Evolutionary conservation across 495 filamentous ascomycete species (phyloP).

Genomic region (Hyaloscypha finlandica): DNA sequence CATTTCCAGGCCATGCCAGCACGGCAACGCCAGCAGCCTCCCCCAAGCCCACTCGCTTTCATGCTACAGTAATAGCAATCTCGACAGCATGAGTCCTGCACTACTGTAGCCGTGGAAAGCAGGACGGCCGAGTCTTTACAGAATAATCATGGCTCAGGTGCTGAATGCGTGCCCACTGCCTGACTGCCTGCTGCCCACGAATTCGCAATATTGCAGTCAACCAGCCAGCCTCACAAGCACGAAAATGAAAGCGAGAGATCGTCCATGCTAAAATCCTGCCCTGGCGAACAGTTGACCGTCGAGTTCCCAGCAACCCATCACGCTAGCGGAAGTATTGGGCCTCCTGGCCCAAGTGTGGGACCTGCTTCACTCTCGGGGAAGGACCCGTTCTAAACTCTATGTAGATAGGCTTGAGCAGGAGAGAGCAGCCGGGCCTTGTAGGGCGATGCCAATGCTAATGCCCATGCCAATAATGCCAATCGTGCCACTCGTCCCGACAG

Average conservation of each 20-base stretch:
- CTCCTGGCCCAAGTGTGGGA: no score
- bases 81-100: background rate
- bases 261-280: background rate
- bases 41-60: background rate
- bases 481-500: background rate
- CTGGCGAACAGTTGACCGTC: background rate
- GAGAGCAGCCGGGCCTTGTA: background rate
- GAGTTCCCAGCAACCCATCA: background rate
- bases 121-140: no score
- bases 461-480: background rate
- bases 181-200: no score
- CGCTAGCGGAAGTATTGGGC: background rate
- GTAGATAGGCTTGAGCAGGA: background rate
- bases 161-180: no score
- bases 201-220: no score
- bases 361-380: background rate
- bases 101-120: background rate
- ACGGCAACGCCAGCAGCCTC: no score
- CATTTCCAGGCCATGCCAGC: background rate
- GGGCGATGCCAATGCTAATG: background rate
- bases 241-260: background rate
- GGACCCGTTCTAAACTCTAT: background rate
- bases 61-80: background rate
- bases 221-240: no score
- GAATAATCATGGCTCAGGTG: no score